These are phyloP conservation scores for Cryptosporidium baileyi DNA, from an alignment of 169 alveolate genomes.

Conservation along the genomic window DNA sequence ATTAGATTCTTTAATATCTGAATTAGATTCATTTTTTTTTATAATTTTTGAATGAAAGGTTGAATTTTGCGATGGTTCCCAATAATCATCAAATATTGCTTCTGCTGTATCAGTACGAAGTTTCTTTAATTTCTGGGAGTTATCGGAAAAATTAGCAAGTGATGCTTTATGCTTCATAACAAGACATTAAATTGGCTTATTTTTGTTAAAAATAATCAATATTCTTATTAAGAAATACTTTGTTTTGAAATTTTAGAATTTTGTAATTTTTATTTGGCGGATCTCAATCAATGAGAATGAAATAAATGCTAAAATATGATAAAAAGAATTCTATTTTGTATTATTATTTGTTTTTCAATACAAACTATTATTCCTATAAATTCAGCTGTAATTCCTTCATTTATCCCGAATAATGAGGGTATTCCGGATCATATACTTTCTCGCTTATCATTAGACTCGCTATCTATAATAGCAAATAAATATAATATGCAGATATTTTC, in stretches of 20 bases:
- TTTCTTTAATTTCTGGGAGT: constrained; percentile 1
- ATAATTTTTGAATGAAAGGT: background rate
- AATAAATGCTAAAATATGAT: background rate
- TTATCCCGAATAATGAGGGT: constrained; percentile 36
- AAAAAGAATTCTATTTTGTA: background rate
- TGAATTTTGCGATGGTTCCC: constrained; percentile 47
- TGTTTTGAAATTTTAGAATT: background rate
- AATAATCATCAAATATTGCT: constrained; percentile 36
- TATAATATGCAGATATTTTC: constrained; percentile 42
- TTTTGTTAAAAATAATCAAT: too few species aligned
- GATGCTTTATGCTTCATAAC: too few species aligned
- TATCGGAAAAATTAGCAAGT: too few species aligned
- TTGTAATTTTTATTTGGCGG: constrained; percentile 39
- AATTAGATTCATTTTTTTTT: background rate
- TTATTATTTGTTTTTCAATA: background rate
- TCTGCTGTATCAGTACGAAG: constrained; percentile 45
- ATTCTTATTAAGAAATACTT: background rate
- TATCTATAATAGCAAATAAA: constrained; percentile 36
- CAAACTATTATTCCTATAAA: background rate
- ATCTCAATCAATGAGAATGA: background rate
- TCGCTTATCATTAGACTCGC: constrained; percentile 29
- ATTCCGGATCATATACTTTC: constrained; percentile 40
- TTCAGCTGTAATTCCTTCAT: constrained; percentile 46
- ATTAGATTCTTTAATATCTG: background rate
- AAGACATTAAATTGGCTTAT: too few species aligned